Base-by-base conservation (phyloP, 768 basidiomycete genomes). In the Suillus cothurnatus region DNA sequence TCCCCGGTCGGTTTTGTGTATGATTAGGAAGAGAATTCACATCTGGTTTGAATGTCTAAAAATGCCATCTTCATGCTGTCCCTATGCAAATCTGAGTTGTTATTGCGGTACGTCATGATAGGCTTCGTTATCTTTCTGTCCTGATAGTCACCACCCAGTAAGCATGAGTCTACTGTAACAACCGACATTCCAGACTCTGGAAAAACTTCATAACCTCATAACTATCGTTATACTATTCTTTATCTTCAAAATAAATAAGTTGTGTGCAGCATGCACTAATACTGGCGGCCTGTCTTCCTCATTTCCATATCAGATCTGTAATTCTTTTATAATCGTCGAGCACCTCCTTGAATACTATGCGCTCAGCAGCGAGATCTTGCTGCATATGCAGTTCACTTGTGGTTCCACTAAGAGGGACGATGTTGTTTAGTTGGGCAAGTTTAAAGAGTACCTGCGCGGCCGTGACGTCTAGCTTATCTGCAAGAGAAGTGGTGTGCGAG, bases 381-480 rank as follows among this genome's bases (percentile, higher is more conserved):
- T 78, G 76, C 88, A 92, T 92, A 67, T 93, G 91, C 28, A 78
- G 64, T 64, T 86, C 82, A 64, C 82, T 82, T 0, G 85, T 90
- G 14, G 92, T 93, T 3, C 94, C 94, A 38, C 89, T 89, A 49
- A 95, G 76, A 0, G 94, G 93, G 0, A 84, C 85, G 66, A 95
- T 83, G 3, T 85, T 88, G 64, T 85, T 81, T 31, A 82, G 72
- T 71, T 93, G 89, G 9, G 88, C 88, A 52, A 94, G 77, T 71
- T 84, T 86, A 78, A 86, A 94, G 9, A 93, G 72, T 0, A 83
- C 82, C 72, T 94, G 92, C 50, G 87, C 84, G 8, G 85, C 81
- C 0, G 91, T 90, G 64, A 86, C 81, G 1, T 79, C 74, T 31
- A 85, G 78, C 28, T 75, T 78, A 21, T 79, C 65, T 0, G 87